Percentiles rank a stretch among this genome's conserved stretches.
phyloP scores from a whole-genome alignment of 2,329 filamentous ascomycete species.

The Venturia effusa region DNA sequence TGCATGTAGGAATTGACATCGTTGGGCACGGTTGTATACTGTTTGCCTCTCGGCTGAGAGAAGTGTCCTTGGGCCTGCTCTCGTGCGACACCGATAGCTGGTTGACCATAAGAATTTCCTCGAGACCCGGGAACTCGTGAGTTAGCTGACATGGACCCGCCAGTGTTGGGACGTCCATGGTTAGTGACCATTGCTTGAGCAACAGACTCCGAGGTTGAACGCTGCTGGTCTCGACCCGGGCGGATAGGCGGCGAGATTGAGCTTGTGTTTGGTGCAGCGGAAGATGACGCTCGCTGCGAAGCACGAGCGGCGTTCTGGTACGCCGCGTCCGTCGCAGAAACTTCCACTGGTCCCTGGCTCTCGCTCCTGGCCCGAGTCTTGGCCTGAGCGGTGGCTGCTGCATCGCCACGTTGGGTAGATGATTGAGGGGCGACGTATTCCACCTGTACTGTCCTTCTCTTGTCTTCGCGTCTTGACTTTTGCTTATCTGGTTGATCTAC shows the following conservation, averaged over 20 bases:
- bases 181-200: conserved; percentile 26
- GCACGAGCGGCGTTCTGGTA: conserved; percentile 21
- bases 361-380: conserved; percentile 44
- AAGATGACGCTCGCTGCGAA: conserved; percentile 2
- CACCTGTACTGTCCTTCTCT: conserved; percentile 89
- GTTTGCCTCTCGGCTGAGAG: conserved; percentile 60
- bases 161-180: conserved; percentile 58
- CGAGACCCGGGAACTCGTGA: conserved; percentile 55
- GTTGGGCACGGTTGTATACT: conserved; percentile 39
- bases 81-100: conserved; percentile 74
- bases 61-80: conserved; percentile 86
- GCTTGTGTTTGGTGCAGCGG: conserved; percentile 9
- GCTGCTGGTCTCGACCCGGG: conserved; percentile 36
- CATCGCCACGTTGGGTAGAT: conserved; percentile 65
- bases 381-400: conserved; percentile 23
- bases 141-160: conserved; percentile 57
- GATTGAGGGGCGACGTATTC: conserved; percentile 93
- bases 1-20: not conserved
- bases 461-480: conserved; percentile 68
- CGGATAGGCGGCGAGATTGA: conserved; percentile 25
- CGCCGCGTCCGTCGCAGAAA: conserved; percentile 16
- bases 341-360: conserved; percentile 41
- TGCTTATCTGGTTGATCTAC: conserved; percentile 56
- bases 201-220: conserved; percentile 34
- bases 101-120: conserved; percentile 73